Evolutionary conservation across 192 early-diverging fungal genomes (phyloP), one percentile per base, ranked within the genome.

Genomic region (Umbelopsis sp.): DNA sequence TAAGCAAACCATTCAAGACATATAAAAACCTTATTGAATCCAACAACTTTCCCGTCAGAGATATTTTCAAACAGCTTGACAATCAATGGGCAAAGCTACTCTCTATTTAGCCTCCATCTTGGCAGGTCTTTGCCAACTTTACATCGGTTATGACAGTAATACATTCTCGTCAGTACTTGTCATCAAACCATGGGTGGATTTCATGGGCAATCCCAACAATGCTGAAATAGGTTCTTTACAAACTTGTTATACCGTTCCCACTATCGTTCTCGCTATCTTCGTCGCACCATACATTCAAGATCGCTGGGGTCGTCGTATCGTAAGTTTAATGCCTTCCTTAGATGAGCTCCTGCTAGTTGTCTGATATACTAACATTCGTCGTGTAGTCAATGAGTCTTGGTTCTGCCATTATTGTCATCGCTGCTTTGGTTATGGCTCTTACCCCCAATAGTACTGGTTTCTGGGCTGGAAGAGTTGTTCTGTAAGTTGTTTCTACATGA

Each of bases 211-310:
- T 15, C 45, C 46, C 3, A 3, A 4, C 20, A 2, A 3, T 11
- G 44, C 37, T 46, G 2, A 47, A 8, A 0, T 22, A 27, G 65
- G 65, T 46, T 48, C 25, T 11, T 66, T 66, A 18, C 41, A 66
- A 23, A 66, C 65, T 2, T 46, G 45, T 33, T 66, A 66, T 46
- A 66, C 41, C 1, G 45, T 66, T 30, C 65, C 65, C 8, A 66
- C 65, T n/a, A 66, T 66, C 25, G 4, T 66, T 66, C 45, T 66
- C 45, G 65, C 65, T 48, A 25, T 66, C 20, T 66, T 66, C n/a
- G 21, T 66, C 7, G 21, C 65, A 15, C 65, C 65, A 20, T 47
- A 47, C 12, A 46, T 66, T 41, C 65, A 66, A 66, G 65, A 66
- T 46, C 41, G 46, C 2, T 66, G 41, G 45, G 65, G 65, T 22